Conservation (phyloP, 192 early-diverging fungal species). For the Rhizophagus clarus region DNA sequence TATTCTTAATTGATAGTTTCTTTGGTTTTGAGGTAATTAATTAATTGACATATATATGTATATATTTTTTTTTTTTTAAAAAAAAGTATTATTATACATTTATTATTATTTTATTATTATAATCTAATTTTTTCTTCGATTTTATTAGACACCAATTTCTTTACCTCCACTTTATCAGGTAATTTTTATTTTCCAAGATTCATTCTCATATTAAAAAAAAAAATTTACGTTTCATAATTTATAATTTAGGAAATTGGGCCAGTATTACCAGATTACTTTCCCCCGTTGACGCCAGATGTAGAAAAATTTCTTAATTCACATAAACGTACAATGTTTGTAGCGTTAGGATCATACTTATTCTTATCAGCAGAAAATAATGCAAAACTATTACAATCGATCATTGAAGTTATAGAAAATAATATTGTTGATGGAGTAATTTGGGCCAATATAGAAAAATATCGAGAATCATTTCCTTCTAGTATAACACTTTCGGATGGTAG, state of each 20-base stretch:
- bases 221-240: too few relatives aligned
- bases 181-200: background rate
- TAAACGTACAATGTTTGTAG: slow-evolving; percentile 14
- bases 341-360: background rate
- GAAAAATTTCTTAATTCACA: background rate
- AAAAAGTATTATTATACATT: too few relatives aligned
- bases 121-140: too few relatives aligned
- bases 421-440: slow-evolving; percentile 41
- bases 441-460: background rate
- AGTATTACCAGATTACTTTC: slow-evolving; percentile 32
- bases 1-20: background rate
- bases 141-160: background rate
- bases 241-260: slow-evolving; percentile 34
- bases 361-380: slow-evolving; percentile 1
- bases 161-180: background rate
- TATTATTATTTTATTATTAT: too few relatives aligned
- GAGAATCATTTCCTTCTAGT: background rate
- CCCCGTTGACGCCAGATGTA: background rate
- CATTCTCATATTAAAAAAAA: too few relatives aligned
- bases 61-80: too few relatives aligned
- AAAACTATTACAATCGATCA: slow-evolving; percentile 33
- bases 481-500: background rate
- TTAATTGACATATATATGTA: too few relatives aligned
- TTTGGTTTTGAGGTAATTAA: slow-evolving; percentile 4
- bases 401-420: slow-evolving; percentile 32